phyloP scores from a whole-genome alignment of 768 basidiomycete genomes.

The Russula vinacea region DNA sequence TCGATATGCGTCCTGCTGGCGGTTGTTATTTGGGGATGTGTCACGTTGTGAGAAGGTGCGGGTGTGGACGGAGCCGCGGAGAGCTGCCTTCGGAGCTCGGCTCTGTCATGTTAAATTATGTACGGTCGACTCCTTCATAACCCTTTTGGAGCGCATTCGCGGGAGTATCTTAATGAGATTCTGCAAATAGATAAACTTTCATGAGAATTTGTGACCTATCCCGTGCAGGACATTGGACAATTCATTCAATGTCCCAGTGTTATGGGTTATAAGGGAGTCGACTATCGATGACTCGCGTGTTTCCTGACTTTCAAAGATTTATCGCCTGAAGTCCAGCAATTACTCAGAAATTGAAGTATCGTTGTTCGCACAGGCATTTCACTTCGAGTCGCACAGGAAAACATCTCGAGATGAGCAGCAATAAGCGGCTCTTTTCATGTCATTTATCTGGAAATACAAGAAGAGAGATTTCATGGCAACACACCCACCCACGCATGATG shows the following conservation, averaged over 20 bases:
- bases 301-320: neutral
- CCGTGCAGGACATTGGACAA: too few species aligned
- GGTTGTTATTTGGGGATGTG: neutral
- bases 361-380: too few species aligned
- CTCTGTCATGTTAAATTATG: neutral
- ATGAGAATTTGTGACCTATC: too few species aligned
- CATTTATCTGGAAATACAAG: slow-evolving; percentile 20
- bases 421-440: neutral
- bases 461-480: slow-evolving; percentile 9
- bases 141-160: too few species aligned
- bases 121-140: too few species aligned
- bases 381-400: neutral
- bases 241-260: too few species aligned
- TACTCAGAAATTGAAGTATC: neutral
- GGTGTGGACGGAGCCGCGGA: too few species aligned
- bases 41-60: neutral
- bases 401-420: neutral
- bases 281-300: neutral
- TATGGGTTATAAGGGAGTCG: too few species aligned
- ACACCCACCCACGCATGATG: slow-evolving; percentile 28
- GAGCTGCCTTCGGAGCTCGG: too few species aligned
- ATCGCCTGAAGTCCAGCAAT: neutral
- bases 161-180: too few species aligned
- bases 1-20: slow-evolving; percentile 15
- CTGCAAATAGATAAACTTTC: too few species aligned